A percentile compares a stretch with the other conserved stretches of the same genome.
phyloP scores from a whole-genome alignment of 305 asterid genomes.

The Caryopteris hybrid region DNA sequence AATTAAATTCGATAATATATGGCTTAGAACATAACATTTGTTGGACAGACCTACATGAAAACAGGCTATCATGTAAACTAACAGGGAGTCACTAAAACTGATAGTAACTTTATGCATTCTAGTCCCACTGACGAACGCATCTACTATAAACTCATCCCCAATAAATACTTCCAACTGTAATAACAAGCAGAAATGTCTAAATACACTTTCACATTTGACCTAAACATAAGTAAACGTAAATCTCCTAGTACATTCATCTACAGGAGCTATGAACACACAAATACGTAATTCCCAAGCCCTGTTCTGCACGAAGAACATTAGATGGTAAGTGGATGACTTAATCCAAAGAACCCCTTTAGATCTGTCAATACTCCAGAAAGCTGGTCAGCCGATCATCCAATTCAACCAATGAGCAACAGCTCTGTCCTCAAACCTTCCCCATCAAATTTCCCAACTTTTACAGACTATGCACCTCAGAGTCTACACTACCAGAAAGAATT shows the following conservation, averaged over 20 bases:
- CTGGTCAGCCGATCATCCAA: not conserved
- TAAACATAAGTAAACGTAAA: not conserved
- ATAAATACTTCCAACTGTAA: not conserved
- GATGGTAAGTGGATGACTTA: not conserved
- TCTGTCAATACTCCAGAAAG: not conserved
- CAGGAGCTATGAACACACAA: not conserved
- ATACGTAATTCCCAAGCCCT: not conserved
- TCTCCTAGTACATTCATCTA: not conserved
- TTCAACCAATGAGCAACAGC: constrained; percentile 19
- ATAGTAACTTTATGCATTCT: too few relatives aligned
- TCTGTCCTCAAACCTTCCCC: not conserved
- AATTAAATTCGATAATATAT: not conserved
- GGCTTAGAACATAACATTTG: not conserved
- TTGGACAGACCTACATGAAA: not conserved
- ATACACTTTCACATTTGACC: constrained; percentile 1
- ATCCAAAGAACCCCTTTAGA: not conserved
- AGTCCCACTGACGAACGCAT: not conserved
- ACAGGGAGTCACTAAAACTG: not conserved
- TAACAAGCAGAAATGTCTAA: not conserved
- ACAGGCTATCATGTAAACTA: not conserved
- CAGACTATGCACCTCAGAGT: not conserved
- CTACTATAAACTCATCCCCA: not conserved
- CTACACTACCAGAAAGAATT: not conserved
- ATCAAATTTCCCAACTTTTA: not conserved
- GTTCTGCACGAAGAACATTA: not conserved